Base-by-base conservation (phyloP, 116 monocot species). In the Trichopus zeylanicus region DNA sequence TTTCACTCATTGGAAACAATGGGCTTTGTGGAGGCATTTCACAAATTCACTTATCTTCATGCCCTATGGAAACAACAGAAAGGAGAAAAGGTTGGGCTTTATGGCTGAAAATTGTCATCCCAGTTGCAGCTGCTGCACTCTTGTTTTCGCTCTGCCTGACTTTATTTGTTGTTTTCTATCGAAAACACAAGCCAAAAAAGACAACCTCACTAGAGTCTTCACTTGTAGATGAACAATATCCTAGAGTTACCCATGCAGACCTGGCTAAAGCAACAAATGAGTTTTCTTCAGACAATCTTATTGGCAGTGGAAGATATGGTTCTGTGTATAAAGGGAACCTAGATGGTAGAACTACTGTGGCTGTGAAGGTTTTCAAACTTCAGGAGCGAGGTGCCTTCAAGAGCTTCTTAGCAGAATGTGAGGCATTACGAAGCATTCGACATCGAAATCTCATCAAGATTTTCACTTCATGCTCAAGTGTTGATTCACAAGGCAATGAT, bases 311-410 rank as follows among this genome's bases (percentile, higher is more conserved):
- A 49, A 52, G 63, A 0, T 64, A 33, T 55, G 72, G 68, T 5
- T 55, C 72, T 48, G 68, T 81, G 11, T 81, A 75, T 29, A 76
- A 59, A 55, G 75, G 76, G 3, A 33, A 23, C 15, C 30, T 81
- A 1, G 31, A 39, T 57, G 55, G 22, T 10, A 13, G 26, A 48
- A 35, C 24, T 3, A 3, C 15, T 7, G 57, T 66, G 0, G 81
- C 81, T 7, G 56, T 81, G 12, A 81, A 81, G 53, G 81, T 81
- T 0, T 51, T 81, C 48, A 46, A 72, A 46, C 68, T 66, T 51
- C 54, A 60, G 31, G 52, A 49, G 4, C 12, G 1, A 9, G 72
- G 67, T 3, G 67, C 76, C 25, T 55, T 56, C 1, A 72, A 31
- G 29, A 76, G 72, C 28, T 81, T 81, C 56, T 26, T 60, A 22